Conservation (phyloP, 2,329 filamentous ascomycete species). For the Claviceps paspali region DNA sequence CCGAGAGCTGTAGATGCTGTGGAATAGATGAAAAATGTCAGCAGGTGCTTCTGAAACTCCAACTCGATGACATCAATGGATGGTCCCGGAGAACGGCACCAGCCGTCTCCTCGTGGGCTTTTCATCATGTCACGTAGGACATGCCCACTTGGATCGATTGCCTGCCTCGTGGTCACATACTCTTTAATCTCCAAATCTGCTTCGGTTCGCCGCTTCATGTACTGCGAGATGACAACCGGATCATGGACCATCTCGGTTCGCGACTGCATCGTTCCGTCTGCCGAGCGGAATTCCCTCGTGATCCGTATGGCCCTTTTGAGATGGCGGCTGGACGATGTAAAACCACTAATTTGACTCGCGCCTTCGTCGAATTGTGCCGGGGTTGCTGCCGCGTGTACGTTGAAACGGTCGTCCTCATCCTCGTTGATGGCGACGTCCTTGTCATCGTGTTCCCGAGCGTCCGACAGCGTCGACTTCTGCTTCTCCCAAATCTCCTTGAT, state of each 20-base stretch:
- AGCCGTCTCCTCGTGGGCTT: slow-evolving; percentile 8
- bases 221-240: slow-evolving; percentile 75
- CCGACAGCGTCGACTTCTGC: slow-evolving; percentile 65
- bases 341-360: slow-evolving; percentile 59
- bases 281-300: slow-evolving; percentile 39
- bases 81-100: slow-evolving; percentile 15
- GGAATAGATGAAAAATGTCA: slow-evolving; percentile 24
- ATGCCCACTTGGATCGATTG: slow-evolving; percentile 10
- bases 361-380: slow-evolving; percentile 63
- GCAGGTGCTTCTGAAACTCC: slow-evolving; percentile 18
- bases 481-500: slow-evolving; percentile 87
- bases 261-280: slow-evolving; percentile 38
- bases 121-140: slow-evolving; percentile 7
- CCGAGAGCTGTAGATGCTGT: slow-evolving; percentile 33
- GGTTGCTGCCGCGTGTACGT: slow-evolving; percentile 53
- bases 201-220: slow-evolving; percentile 62
- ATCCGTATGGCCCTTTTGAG: slow-evolving; percentile 58
- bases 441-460: slow-evolving; percentile 52
- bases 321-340: slow-evolving; percentile 48
- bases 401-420: slow-evolving; percentile 53
- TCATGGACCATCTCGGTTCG: slow-evolving; percentile 61
- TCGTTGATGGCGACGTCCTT: slow-evolving; percentile 42
- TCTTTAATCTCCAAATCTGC: slow-evolving; percentile 58
- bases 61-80: slow-evolving; percentile 18
- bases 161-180: slow-evolving; percentile 30